These are phyloP conservation scores for Leccinum broughii DNA, from an alignment of 768 basidiomycete genomes.

Conservation along the genomic window DNA sequence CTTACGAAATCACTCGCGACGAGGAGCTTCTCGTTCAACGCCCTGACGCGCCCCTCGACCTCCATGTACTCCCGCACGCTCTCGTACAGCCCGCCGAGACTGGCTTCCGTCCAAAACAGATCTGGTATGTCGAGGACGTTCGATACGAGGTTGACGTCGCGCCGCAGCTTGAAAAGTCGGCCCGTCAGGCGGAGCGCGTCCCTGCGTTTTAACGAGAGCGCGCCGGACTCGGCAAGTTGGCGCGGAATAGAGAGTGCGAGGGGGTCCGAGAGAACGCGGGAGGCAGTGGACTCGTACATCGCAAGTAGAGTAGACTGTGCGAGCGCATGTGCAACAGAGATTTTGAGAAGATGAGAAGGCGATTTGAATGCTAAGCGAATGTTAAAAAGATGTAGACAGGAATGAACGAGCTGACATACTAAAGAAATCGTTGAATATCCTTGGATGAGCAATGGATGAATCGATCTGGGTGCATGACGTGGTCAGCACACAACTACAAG, in stretches of 20 bases:
- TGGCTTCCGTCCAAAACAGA: slow-evolving; percentile 94
- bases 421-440: slow-evolving; percentile 96
- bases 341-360: slow-evolving; percentile 83
- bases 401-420: slow-evolving; percentile 51
- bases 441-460: slow-evolving; percentile 76
- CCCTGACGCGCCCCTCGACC: slow-evolving; percentile 78
- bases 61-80: slow-evolving; percentile 96
- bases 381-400: background rate
- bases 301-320: slow-evolving; percentile 93
- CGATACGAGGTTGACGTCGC: slow-evolving; percentile 88
- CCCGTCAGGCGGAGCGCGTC: slow-evolving; percentile 90
- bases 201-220: slow-evolving; percentile 69
- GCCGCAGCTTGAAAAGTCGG: slow-evolving; percentile 79
- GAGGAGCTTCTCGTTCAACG: slow-evolving; percentile 83
- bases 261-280: slow-evolving; percentile 75
- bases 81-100: slow-evolving; percentile 84
- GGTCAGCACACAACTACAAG: background rate
- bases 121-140: slow-evolving; percentile 94
- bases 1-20: slow-evolving; percentile 88
- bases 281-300: slow-evolving; percentile 78
- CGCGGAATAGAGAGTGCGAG: slow-evolving; percentile 79
- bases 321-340: slow-evolving; percentile 92
- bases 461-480: slow-evolving; percentile 59
- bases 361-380: slow-evolving; percentile 76
- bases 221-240: slow-evolving; percentile 77